Conservation (phyloP, 2,329 filamentous ascomycete genomes). For the Neoarthrinium moseri region DNA sequence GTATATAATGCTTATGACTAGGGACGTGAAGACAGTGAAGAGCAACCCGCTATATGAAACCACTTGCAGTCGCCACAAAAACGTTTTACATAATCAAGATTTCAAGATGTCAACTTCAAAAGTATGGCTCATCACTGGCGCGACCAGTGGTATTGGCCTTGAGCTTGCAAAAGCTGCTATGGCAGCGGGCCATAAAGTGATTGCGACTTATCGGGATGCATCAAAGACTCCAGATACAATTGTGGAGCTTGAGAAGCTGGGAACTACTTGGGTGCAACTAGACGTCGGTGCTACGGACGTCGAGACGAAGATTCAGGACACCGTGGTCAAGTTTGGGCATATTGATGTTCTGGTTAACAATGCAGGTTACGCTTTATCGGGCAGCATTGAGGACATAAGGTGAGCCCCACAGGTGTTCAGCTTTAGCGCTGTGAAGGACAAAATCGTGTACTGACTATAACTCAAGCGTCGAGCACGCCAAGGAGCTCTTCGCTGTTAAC, state of each 20-base stretch:
- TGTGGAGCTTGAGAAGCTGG: slow-evolving; percentile 12
- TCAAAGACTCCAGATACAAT: not conserved
- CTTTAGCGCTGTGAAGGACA: not conserved
- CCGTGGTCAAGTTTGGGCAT: slow-evolving; percentile 18
- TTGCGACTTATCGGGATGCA: slow-evolving; percentile 35
- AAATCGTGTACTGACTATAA: too few species aligned
- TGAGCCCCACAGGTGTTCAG: slow-evolving; percentile 5
- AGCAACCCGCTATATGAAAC: too few species aligned
- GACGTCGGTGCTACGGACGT: slow-evolving; percentile 22
- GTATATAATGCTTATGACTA: too few species aligned
- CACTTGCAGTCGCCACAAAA: too few species aligned
- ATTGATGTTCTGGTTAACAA: slow-evolving; percentile 40
- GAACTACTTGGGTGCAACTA: slow-evolving; percentile 26
- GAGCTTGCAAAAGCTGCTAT: slow-evolving; percentile 34
- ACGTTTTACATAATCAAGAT: too few species aligned
- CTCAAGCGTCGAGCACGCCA: slow-evolving; percentile 19
- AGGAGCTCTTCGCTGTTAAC: slow-evolving; percentile 22
- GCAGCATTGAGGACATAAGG: slow-evolving; percentile 26
- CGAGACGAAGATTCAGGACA: slow-evolving; percentile 17
- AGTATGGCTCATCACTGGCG: slow-evolving; percentile 40
- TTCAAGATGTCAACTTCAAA: not conserved
- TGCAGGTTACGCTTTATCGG: slow-evolving; percentile 31
- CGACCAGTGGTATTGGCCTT: slow-evolving; percentile 41
- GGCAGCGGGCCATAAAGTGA: slow-evolving; percentile 36
- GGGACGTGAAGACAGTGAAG: too few species aligned